Conservation (phyloP, 2,329 filamentous ascomycete genomes). For the Plectosphaerella cucumerina region DNA sequence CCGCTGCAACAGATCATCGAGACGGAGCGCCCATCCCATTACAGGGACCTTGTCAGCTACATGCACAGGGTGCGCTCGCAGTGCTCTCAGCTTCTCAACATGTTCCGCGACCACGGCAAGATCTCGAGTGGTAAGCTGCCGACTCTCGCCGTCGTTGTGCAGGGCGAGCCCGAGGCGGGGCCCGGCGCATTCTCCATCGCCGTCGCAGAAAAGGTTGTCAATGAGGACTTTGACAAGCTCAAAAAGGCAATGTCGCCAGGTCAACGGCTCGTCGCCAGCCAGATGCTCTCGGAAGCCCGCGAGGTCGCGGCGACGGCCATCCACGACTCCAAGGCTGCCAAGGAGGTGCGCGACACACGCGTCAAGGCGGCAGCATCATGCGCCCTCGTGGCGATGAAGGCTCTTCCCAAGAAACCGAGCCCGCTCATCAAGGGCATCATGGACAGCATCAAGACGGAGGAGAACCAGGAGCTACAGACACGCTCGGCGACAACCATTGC, state of each 20-base stretch:
- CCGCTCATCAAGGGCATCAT: slow-evolving; percentile 94
- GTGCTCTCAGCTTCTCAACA: slow-evolving; percentile 82
- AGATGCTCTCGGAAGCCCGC: slow-evolving; percentile 75
- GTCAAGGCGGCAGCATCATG: slow-evolving; percentile 84
- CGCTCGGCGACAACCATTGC: slow-evolving; percentile 84
- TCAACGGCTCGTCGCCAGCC: slow-evolving; percentile 77
- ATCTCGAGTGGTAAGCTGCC: slow-evolving; percentile 73
- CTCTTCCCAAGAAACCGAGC: slow-evolving; percentile 89
- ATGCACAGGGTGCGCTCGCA: slow-evolving; percentile 87
- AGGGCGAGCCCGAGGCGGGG: slow-evolving; percentile 87
- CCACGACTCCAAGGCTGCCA: slow-evolving; percentile 72
- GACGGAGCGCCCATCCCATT: slow-evolving; percentile 73
- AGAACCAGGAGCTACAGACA: slow-evolving; percentile 82
- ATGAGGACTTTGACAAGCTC: slow-evolving; percentile 79
- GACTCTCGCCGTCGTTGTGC: slow-evolving; percentile 81
- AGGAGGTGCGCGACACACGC: slow-evolving; percentile 77
- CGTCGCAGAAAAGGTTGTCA: slow-evolving; percentile 84
- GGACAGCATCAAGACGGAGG: slow-evolving; percentile 96
- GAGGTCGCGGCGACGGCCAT: slow-evolving; percentile 68
- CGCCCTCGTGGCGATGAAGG: slow-evolving; percentile 80
- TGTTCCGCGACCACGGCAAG: slow-evolving; percentile 88
- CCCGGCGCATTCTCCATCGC: slow-evolving; percentile 86
- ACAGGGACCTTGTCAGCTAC: slow-evolving; percentile 86
- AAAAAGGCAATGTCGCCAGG: slow-evolving; percentile 87
- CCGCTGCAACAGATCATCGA: slow-evolving; percentile 75